A percentile compares a stretch with the other conserved stretches of the same genome.
phyloP scores from a whole-genome alignment of 805 yeast genomes.

The Wickerhamiella dianesei region DNA sequence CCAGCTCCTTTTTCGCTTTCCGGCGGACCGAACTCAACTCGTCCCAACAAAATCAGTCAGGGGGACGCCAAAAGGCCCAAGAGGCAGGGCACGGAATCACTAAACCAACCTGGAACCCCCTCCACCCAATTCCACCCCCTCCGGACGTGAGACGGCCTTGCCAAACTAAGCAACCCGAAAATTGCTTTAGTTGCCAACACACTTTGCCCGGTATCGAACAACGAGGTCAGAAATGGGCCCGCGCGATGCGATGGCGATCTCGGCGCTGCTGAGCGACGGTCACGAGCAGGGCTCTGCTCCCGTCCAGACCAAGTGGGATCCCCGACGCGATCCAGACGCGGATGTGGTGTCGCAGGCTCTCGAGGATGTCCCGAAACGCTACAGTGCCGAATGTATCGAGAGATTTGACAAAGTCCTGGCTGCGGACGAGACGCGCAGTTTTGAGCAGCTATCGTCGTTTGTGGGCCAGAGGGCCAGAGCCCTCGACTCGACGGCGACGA shows the following conservation, averaged over 20 bases:
- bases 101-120: background rate
- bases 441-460: background rate
- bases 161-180: background rate
- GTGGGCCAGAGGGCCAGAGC: constrained; percentile 3
- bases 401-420: background rate
- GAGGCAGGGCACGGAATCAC: background rate
- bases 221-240: no score
- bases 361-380: background rate
- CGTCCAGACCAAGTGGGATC: background rate
- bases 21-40: no score
- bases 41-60: background rate
- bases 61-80: no score
- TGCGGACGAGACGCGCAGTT: background rate
- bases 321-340: background rate
- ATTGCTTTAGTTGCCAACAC: background rate
- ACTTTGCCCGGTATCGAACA: no score
- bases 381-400: background rate
- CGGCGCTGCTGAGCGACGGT: constrained; percentile 12
- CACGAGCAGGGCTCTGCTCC: constrained; percentile 2
- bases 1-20: no score
- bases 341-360: background rate
- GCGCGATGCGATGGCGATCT: constrained; percentile 17
- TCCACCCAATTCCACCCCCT: background rate
- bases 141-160: no score
- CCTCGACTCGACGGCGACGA: constrained; percentile 2